These are phyloP conservation scores for Exophiala oligosperma DNA, from an alignment of 2,329 filamentous ascomycete genomes.

Conservation along the genomic window DNA sequence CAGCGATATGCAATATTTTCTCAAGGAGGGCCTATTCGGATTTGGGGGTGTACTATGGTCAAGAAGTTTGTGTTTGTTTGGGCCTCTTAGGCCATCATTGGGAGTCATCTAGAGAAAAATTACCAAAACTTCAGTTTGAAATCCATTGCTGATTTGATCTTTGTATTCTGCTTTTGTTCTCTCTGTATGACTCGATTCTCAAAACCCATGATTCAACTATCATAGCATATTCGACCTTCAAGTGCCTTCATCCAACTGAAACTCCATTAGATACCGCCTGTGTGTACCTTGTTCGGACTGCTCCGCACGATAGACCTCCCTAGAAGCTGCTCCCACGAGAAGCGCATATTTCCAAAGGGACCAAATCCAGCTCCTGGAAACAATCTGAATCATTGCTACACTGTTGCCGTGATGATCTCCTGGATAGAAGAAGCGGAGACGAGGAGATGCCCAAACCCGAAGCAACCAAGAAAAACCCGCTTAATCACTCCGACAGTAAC, in stretches of 20 bases:
- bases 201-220: neutral
- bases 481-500: neutral
- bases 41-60: too few relatives aligned
- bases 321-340: neutral
- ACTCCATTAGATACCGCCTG: neutral
- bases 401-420: neutral
- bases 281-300: neutral
- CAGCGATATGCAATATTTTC: too few relatives aligned
- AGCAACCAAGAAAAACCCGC: neutral
- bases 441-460: neutral
- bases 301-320: neutral
- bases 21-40: too few relatives aligned
- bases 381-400: neutral
- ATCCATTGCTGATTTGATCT: neutral
- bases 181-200: neutral
- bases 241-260: neutral
- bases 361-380: neutral
- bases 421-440: neutral
- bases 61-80: neutral
- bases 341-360: neutral
- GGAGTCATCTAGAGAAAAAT: neutral
- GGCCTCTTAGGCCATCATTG: neutral
- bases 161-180: neutral
- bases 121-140: neutral
- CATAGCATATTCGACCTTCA: neutral